Evolutionary conservation across 108 stramenopile species (phyloP).

Genomic region (Discostella stelligeroides): DNA sequence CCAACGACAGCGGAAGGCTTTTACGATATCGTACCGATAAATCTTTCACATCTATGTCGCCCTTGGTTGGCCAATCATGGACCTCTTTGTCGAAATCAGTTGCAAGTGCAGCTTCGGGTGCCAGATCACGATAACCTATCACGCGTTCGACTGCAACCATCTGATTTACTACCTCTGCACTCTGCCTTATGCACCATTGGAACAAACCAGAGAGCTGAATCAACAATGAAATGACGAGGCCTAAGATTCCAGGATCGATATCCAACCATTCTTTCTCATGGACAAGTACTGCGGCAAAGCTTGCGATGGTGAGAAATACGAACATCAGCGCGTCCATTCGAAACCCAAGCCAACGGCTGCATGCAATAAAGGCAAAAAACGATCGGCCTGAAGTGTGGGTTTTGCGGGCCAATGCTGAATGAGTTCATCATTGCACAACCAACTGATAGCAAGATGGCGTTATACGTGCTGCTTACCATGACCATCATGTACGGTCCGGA

Average conservation of each 20-base stretch:
- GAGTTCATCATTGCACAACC: neutral
- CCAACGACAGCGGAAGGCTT: conserved; percentile 72
- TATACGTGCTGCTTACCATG: conserved; percentile 41
- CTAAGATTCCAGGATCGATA: conserved; percentile 83
- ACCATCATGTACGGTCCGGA: conserved; percentile 70
- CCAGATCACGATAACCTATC: conserved; percentile 65
- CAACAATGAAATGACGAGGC: conserved; percentile 71
- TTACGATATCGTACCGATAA: conserved; percentile 82
- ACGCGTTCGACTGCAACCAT: conserved; percentile 93
- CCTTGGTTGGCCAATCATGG: conserved; percentile 73
- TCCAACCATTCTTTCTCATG: conserved; percentile 58
- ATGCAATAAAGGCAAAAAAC: conserved; percentile 84
- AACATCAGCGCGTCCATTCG: conserved; percentile 86
- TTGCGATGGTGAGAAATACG: conserved; percentile 64
- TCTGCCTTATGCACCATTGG: conserved; percentile 81
- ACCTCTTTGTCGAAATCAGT: conserved; percentile 55
- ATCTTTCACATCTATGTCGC: conserved; percentile 62
- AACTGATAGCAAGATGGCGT: neutral
- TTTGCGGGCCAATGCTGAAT: neutral
- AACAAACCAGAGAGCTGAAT: conserved; percentile 70
- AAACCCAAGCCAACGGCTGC: conserved; percentile 90
- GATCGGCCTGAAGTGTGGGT: conserved; percentile 49
- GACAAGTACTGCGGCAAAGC: conserved; percentile 80
- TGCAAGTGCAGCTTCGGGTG: conserved; percentile 68
- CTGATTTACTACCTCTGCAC: conserved; percentile 91